Evolutionary conservation across 2,329 filamentous ascomycete genomes (phyloP).

Genomic region (Diaporthe ilicicola): DNA sequence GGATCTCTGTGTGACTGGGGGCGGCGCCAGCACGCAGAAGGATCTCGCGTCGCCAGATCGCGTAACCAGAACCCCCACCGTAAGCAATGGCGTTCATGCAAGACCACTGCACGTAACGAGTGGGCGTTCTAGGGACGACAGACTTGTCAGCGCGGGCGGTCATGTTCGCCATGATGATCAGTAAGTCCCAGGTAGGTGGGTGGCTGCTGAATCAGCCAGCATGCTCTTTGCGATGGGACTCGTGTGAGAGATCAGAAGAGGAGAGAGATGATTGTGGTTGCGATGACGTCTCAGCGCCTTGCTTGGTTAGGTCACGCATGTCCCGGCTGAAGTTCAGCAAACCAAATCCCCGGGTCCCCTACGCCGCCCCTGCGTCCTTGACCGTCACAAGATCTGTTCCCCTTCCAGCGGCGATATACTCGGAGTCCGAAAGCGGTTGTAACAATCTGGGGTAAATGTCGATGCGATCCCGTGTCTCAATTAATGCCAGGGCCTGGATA

Average conservation of each 20-base stretch:
- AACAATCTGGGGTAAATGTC: slow-evolving; percentile 3
- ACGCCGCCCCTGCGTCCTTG: not conserved
- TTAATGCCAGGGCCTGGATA: not conserved
- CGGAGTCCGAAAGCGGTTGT: not conserved
- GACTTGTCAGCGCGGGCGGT: not conserved
- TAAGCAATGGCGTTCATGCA: slow-evolving; percentile 11
- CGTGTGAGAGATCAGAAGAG: not conserved
- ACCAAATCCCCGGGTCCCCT: not conserved
- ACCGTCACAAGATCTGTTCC: slow-evolving; percentile 1
- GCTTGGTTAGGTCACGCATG: not conserved
- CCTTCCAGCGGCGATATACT: not conserved
- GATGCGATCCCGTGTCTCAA: not conserved
- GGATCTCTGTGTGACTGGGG: not conserved
- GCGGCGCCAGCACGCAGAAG: not conserved
- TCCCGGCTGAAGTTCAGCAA: not conserved
- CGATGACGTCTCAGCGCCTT: not conserved
- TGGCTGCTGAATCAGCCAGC: slow-evolving; percentile 10
- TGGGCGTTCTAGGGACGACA: not conserved
- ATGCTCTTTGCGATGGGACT: not conserved
- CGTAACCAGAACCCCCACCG: slow-evolving; percentile 5
- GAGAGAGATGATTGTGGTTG: not conserved
- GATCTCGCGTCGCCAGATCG: slow-evolving; percentile 12
- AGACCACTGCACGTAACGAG: not conserved
- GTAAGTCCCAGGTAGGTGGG: not conserved
- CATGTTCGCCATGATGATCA: not conserved